Conservation (phyloP, 73 alveolate species). For the Paramecium biaurelia region DNA sequence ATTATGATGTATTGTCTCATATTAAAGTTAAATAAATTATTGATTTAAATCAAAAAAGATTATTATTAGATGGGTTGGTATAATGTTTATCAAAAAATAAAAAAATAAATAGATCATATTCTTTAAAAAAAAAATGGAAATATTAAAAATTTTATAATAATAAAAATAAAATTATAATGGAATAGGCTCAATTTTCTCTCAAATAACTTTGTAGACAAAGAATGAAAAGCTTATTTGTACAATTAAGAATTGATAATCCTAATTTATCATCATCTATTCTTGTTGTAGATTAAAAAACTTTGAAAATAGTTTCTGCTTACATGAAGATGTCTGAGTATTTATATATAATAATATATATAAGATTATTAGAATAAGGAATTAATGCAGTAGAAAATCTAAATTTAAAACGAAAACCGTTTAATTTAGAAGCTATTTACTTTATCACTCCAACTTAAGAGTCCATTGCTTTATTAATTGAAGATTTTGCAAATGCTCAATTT, state of each 20-base stretch:
- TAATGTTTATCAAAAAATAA: too few relatives aligned
- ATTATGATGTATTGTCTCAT: too few relatives aligned
- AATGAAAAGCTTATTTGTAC: background rate
- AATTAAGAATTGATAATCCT: background rate
- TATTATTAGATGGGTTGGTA: too few relatives aligned
- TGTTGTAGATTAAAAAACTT: background rate
- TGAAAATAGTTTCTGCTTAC: background rate
- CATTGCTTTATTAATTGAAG: background rate
- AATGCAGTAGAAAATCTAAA: conserved; percentile 35
- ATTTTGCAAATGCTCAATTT: background rate
- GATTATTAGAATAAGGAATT: conserved; percentile 43
- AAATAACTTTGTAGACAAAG: background rate
- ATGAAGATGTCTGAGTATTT: conserved; percentile 53
- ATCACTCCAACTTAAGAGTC: conserved; percentile 26
- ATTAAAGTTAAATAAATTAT: too few relatives aligned
- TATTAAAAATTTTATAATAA: background rate
- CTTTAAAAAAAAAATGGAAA: too few relatives aligned
- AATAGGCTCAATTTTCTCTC: background rate
- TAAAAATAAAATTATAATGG: background rate
- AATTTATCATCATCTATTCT: background rate
- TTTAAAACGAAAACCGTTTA: conserved; percentile 11
- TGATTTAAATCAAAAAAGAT: too few relatives aligned
- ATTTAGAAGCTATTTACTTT: conserved; percentile 29
- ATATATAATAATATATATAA: background rate
- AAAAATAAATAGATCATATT: too few relatives aligned